Evolutionary conservation across 2,329 filamentous ascomycete species (phyloP).

Genomic region (Calonectria honghensis): DNA sequence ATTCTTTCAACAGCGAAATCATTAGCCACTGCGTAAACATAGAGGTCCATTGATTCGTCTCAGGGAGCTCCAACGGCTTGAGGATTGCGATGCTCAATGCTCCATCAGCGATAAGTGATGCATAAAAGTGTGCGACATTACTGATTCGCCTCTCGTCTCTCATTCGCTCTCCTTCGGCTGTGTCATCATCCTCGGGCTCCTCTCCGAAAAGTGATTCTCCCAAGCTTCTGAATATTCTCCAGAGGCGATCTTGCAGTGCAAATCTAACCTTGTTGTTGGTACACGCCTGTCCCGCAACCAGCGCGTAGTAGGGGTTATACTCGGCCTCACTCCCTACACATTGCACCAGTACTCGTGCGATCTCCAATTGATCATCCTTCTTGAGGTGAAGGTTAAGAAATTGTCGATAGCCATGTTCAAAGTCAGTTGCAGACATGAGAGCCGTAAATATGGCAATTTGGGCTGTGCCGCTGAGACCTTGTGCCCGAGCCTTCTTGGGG

Average conservation of each 20-base stretch:
- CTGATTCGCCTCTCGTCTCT: conserved; percentile 70
- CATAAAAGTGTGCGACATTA: conserved; percentile 74
- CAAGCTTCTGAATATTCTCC: conserved; percentile 88
- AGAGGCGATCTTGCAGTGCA: conserved; percentile 90
- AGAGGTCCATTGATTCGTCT: conserved; percentile 84
- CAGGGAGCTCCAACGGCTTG: conserved; percentile 85
- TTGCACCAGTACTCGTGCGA: conserved; percentile 90
- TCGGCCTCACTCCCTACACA: conserved; percentile 87
- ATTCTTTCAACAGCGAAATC: conserved; percentile 83
- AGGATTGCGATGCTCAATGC: conserved; percentile 69
- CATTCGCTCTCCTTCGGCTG: conserved; percentile 67
- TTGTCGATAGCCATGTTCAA: conserved; percentile 87
- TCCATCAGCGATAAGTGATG: conserved; percentile 68
- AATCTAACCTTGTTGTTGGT: conserved; percentile 83
- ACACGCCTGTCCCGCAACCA: conserved; percentile 88
- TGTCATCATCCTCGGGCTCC: conserved; percentile 74
- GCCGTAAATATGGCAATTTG: conserved; percentile 94
- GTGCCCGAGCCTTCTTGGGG: conserved; percentile 81
- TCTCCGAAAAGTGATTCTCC: conserved; percentile 86
- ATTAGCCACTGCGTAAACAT: conserved; percentile 89
- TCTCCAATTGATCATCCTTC: conserved; percentile 88
- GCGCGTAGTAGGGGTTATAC: conserved; percentile 95
- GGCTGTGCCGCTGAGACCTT: conserved; percentile 91
- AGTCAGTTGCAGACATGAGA: conserved; percentile 89
- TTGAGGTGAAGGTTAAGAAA: conserved; percentile 90